Evolutionary conservation across 1,284 basidiomycete genomes (phyloP).

Genomic region (Laetiporus sulphureus): DNA sequence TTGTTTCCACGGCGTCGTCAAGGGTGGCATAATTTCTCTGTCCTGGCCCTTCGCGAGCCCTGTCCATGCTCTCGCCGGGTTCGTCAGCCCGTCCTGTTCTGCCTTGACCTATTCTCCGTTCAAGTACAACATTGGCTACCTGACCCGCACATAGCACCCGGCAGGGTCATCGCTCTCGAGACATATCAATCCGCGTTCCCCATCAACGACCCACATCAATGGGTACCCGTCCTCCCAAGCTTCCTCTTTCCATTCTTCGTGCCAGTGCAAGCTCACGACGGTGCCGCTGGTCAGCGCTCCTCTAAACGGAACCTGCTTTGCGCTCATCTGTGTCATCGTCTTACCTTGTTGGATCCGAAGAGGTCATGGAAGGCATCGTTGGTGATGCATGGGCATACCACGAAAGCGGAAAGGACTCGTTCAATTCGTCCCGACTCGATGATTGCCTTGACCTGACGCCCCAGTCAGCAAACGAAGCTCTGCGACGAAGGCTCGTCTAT

Average conservation of each 20-base stretch:
- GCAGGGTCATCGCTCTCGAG: constrained; percentile 21
- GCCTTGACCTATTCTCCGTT: constrained; percentile 24
- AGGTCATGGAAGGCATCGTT: background rate
- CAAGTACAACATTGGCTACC: constrained; percentile 21
- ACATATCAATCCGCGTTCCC: constrained; percentile 28
- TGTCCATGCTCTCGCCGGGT: constrained; percentile 20
- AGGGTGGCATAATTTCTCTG: constrained; percentile 26
- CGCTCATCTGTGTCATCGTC: constrained; percentile 12
- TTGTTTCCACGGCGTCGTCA: constrained; percentile 29
- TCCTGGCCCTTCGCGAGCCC: constrained; percentile 33
- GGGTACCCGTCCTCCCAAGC: constrained; percentile 12
- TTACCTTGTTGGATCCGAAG: too few species aligned
- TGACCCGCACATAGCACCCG: constrained; percentile 17
- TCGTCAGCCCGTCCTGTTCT: constrained; percentile 11
- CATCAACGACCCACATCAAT: constrained; percentile 31
- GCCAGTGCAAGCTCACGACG: constrained; percentile 22
- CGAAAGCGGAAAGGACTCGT: constrained; percentile 23
- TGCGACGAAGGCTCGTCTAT: background rate
- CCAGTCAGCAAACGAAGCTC: background rate
- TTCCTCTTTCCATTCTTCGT: constrained; percentile 16
- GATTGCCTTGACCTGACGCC: constrained; percentile 23
- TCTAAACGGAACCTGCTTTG: constrained; percentile 25
- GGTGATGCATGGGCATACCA: constrained; percentile 19
- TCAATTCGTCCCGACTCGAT: constrained; percentile 28
- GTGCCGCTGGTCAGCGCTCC: constrained; percentile 25